Percentiles rank a stretch among this genome's conserved stretches.
Evolutionary conservation across 2,329 filamentous ascomycete genomes (phyloP).

Genomic region (Stachybotrys chartarum): DNA sequence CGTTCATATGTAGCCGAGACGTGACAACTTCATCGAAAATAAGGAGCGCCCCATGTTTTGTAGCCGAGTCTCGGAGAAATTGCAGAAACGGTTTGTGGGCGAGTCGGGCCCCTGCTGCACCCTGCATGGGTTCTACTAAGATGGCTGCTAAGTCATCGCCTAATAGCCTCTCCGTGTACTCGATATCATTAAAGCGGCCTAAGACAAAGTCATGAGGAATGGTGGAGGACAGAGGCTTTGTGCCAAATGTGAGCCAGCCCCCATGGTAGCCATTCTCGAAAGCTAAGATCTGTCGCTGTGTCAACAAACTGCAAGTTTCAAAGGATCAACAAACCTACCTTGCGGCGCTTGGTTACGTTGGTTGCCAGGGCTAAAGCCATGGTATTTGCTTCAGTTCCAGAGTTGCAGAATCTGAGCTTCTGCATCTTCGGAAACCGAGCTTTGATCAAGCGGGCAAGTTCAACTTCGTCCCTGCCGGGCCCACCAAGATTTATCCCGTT

Average conservation of each 20-base stretch:
- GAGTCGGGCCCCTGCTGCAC: slow-evolving; percentile 50
- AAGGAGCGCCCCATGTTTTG: slow-evolving; percentile 45
- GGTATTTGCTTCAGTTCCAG: slow-evolving; percentile 58
- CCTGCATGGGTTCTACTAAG: slow-evolving; percentile 60
- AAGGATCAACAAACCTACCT: background rate
- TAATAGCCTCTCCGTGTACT: slow-evolving; percentile 26
- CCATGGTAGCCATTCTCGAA: slow-evolving; percentile 39
- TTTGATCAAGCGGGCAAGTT: slow-evolving; percentile 44
- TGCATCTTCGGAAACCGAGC: slow-evolving; percentile 46
- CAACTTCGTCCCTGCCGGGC: slow-evolving; percentile 42
- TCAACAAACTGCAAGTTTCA: too few relatives aligned
- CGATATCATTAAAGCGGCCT: background rate
- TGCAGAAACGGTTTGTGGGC: slow-evolving; percentile 43
- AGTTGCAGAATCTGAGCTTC: slow-evolving; percentile 55
- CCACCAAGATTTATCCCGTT: slow-evolving; percentile 48
- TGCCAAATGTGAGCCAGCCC: slow-evolving; percentile 25
- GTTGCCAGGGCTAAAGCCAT: slow-evolving; percentile 49
- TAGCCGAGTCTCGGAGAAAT: slow-evolving; percentile 39
- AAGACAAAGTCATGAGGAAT: background rate
- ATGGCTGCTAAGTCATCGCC: slow-evolving; percentile 50
- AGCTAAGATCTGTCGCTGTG: slow-evolving; percentile 36
- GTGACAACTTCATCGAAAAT: slow-evolving; percentile 70
- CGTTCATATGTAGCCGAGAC: slow-evolving; percentile 44
- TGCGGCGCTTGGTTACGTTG: background rate
- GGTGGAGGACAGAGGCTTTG: background rate